These are phyloP conservation scores for Macrocybe gigantea DNA, from an alignment of 768 basidiomycete species.

Conservation along the genomic window DNA sequence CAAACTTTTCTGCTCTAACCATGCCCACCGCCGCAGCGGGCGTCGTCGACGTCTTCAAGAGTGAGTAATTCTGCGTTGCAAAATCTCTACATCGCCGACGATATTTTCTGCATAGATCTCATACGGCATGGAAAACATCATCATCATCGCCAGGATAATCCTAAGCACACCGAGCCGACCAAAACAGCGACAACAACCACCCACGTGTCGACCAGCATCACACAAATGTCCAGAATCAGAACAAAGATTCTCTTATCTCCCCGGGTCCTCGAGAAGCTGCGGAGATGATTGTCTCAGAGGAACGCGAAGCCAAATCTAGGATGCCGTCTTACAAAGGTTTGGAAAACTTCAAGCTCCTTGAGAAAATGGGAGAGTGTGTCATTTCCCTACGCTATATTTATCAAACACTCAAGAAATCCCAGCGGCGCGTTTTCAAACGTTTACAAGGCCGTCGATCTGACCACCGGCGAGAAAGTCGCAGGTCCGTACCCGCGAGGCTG, in stretches of 20 bases:
- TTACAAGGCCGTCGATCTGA: constrained; percentile 82
- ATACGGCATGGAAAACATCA: constrained; percentile 79
- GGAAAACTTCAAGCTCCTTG: constrained; percentile 68
- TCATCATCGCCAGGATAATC: constrained; percentile 28
- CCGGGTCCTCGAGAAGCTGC: constrained; percentile 38
- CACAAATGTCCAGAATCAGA: neutral
- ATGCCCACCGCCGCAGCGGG: too few relatives aligned
- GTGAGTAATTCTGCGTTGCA: constrained; percentile 32
- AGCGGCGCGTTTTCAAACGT: constrained; percentile 99
- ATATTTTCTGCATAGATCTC: constrained; percentile 45
- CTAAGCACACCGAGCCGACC: constrained; percentile 16
- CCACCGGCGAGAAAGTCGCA: constrained; percentile 75
- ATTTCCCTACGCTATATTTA: constrained; percentile 7
- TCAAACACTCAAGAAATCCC: constrained; percentile 12
- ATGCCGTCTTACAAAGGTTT: constrained; percentile 87
- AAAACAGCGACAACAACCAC: constrained; percentile 17
- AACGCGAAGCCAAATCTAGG: constrained; percentile 63
- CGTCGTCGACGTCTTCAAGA: constrained; percentile 77
- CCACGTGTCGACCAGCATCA: constrained; percentile 29
- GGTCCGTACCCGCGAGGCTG: constrained; percentile 39
- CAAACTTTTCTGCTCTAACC: too few relatives aligned
- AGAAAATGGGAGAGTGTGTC: constrained; percentile 93
- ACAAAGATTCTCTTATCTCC: constrained; percentile 12
- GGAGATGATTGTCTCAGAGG: constrained; percentile 70
- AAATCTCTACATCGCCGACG: constrained; percentile 8